These are phyloP conservation scores for Phanerodontia chrysosporium DNA, from an alignment of 768 basidiomycete species.

Conservation along the genomic window DNA sequence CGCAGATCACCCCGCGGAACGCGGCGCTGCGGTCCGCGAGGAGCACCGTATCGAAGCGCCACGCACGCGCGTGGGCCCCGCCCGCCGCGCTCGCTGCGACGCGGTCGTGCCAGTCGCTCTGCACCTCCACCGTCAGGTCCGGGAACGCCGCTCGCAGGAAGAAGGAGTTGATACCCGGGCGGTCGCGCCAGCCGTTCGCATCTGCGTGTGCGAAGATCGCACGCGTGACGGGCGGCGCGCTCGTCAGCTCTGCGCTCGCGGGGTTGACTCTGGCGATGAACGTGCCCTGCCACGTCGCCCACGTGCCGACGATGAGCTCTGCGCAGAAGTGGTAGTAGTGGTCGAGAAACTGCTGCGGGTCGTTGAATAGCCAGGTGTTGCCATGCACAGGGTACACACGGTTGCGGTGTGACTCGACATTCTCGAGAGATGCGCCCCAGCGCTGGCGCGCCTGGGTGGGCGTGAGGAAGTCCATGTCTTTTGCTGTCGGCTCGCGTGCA, in stretches of 20 bases:
- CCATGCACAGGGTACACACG: conserved; percentile 67
- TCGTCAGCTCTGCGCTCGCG: conserved; percentile 16
- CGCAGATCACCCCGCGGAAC: conserved; percentile 62
- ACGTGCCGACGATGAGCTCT: conserved; percentile 72
- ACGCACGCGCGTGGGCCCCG: conserved; percentile 39
- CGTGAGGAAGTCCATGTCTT: conserved; percentile 59
- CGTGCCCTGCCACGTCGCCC: conserved; percentile 69
- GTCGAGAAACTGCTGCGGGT: conserved; percentile 70
- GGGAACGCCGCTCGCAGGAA: conserved; percentile 75
- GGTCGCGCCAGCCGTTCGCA: conserved; percentile 65
- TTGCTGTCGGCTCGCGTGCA: conserved; percentile 59
- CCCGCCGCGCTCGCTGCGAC: conserved; percentile 23
- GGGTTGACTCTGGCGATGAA: conserved; percentile 22
- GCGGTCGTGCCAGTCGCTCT: conserved; percentile 72
- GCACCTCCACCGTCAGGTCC: conserved; percentile 59
- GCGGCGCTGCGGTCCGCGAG: conserved; percentile 76
- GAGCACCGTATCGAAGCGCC: conserved; percentile 67
- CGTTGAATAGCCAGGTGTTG: conserved; percentile 71
- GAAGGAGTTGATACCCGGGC: conserved; percentile 71
- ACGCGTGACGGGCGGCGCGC: conserved; percentile 57
- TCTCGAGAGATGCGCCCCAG: conserved; percentile 45
- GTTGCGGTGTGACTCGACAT: conserved; percentile 26
- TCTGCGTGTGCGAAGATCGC: conserved; percentile 66
- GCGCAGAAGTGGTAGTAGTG: conserved; percentile 90
- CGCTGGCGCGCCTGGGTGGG: conserved; percentile 52